Conservation (phyloP, 352 stramenopile species). For the Aphanomyces euteiches region DNA sequence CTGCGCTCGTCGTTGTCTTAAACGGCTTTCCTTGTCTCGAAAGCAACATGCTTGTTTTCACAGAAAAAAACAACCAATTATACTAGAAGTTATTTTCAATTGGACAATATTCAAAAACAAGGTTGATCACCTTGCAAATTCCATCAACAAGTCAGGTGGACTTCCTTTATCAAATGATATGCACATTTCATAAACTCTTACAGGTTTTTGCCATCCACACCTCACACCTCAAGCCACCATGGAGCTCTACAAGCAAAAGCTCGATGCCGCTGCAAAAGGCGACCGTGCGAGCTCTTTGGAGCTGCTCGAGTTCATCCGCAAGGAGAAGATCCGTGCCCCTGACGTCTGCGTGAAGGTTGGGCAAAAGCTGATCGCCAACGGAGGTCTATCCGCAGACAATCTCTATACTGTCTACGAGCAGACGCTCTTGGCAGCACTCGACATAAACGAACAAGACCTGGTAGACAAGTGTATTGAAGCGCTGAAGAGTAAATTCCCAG, state of each 20-base stretch:
- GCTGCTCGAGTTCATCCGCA: slow-evolving; percentile 52
- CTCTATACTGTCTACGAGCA: slow-evolving; percentile 67
- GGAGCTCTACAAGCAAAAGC: slow-evolving; percentile 40
- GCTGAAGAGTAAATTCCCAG: slow-evolving; percentile 54
- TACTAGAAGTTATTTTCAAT: too few relatives aligned
- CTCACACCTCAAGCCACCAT: not conserved
- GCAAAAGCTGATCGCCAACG: slow-evolving; percentile 45
- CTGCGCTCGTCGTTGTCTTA: too few relatives aligned
- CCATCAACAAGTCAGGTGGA: too few relatives aligned
- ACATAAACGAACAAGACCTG: slow-evolving; percentile 56
- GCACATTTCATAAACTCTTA: not conserved
- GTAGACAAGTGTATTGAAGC: slow-evolving; percentile 38
- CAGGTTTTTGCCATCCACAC: not conserved
- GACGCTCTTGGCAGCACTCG: slow-evolving; percentile 56
- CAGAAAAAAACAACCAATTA: too few relatives aligned
- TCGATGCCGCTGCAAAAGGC: slow-evolving; percentile 41
- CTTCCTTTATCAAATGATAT: too few relatives aligned
- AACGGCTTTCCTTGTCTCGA: too few relatives aligned
- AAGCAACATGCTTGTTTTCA: too few relatives aligned
- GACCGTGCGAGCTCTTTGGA: slow-evolving; percentile 40
- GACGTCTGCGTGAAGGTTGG: slow-evolving; percentile 43
- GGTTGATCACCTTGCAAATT: too few relatives aligned
- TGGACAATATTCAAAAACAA: too few relatives aligned
- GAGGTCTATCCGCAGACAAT: slow-evolving; percentile 47
- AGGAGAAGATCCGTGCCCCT: slow-evolving; percentile 54